Evolutionary conservation across 495 filamentous ascomycete species (phyloP), one percentile per base, ranked within the genome.

Genomic region (Barbatosphaeria neglecta): DNA sequence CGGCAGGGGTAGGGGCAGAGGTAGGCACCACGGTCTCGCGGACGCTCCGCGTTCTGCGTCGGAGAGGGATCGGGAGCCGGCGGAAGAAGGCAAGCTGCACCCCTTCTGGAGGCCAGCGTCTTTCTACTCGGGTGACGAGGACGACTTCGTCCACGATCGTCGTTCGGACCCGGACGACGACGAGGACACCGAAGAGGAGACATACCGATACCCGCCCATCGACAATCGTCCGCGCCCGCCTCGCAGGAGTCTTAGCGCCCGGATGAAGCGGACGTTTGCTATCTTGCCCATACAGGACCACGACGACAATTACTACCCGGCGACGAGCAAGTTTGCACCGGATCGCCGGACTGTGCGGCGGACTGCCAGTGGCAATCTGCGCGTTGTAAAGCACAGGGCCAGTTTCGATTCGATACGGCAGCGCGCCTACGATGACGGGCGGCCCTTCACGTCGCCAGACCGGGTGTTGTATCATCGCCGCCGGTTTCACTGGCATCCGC

Each of bases 91-190:
- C 43, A 78, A 74, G 41, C 67, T 90, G 5, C 83, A 92, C 55
- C 86, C 87, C 1, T 83, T 84, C 62, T 94, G 89, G 88, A 75
- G 80, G 22, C 86, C 88, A 4, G 41, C 78, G 58, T 84, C 78
- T 72, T 81, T 85, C 23, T 78, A 82, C 46, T 64, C 74, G 6
- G 71, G 74, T 27, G 68, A 66, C n/a, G 71, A 75, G 10, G 63
- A 67, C 11, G 58, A 60, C 33, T 53, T 46, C 16, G 51, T 57
- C n/a, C 53, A 60, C 7, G 53, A n/a, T n/a, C n/a, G n/a, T n/a
- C n/a, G n/a, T n/a, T n/a, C n/a, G n/a, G n/a, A n/a, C n/a, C n/a
- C n/a, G n/a, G n/a, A n/a, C n/a, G n/a, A n/a, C n/a, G n/a, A n/a
- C n/a, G n/a, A n/a, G n/a, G n/a, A 58, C 1, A 41, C 53, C 3